Evolutionary conservation across 345 rosid genomes (phyloP).

Genomic region (Moringa oleifera): DNA sequence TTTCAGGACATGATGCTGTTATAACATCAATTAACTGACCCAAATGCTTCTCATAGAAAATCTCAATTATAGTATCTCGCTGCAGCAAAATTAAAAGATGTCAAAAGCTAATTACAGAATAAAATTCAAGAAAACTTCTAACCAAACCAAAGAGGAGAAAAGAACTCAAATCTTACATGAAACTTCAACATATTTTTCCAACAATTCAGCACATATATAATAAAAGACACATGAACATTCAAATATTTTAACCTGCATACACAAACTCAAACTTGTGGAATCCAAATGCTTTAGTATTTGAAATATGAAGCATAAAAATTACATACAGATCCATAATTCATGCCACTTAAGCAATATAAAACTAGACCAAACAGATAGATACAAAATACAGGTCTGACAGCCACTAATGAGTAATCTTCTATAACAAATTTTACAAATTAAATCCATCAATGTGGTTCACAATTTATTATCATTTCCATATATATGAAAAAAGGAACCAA

Average conservation of each 20-base stretch:
- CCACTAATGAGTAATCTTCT: not conserved
- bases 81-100: constrained; percentile 33
- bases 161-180: constrained; percentile 11
- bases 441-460: not conserved
- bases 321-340: not conserved
- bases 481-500: not conserved
- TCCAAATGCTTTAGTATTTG: not conserved
- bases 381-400: not conserved
- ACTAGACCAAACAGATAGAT: not conserved
- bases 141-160: constrained; percentile 8
- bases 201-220: constrained; percentile 18
- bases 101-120: constrained; percentile 3
- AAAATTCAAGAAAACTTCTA: not conserved
- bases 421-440: no score
- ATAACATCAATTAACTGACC: constrained; percentile 83
- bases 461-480: not conserved
- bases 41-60: constrained; percentile 93
- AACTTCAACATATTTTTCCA: constrained; percentile 13
- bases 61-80: constrained; percentile 82
- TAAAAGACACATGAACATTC: constrained; percentile 14
- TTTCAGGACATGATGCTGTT: constrained; percentile 64
- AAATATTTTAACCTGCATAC: constrained; percentile 12
- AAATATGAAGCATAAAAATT: not conserved
- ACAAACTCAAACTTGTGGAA: constrained; percentile 10
- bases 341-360: not conserved